Conservation (phyloP, 2,329 filamentous ascomycete genomes). For the Penicillium sp. region DNA sequence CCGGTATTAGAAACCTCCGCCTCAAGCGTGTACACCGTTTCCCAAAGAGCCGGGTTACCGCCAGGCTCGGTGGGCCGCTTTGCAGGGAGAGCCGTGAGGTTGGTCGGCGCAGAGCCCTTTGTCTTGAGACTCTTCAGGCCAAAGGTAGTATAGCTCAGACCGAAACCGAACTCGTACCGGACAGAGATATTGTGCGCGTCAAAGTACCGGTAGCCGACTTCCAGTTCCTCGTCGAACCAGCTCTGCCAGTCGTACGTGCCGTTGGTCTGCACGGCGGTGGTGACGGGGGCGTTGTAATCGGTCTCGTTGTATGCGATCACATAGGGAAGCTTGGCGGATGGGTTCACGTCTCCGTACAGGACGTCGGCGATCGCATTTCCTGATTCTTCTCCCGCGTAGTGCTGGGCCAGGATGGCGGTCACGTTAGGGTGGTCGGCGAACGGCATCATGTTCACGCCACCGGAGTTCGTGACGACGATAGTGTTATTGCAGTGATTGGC, state of each 20-base stretch:
- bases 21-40: conserved; percentile 53
- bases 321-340: conserved; percentile 77
- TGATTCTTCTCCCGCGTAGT: conserved; percentile 80
- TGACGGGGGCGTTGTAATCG: conserved; percentile 58
- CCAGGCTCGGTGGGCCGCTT: conserved; percentile 42
- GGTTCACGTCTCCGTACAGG: conserved; percentile 79
- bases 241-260: conserved; percentile 12
- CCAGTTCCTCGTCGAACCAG: conserved; percentile 56
- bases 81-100: conserved; percentile 10
- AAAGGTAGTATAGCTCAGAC: conserved; percentile 32
- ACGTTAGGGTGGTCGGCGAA: conserved; percentile 67
- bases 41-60: conserved; percentile 62
- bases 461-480: conserved; percentile 67
- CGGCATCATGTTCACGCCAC: conserved; percentile 61
- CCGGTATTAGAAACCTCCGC: conserved; percentile 59
- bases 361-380: conserved; percentile 75
- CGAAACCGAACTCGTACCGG: not conserved
- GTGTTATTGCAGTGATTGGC: conserved; percentile 64
- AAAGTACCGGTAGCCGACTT: conserved; percentile 56
- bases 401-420: conserved; percentile 80
- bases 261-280: conserved; percentile 8
- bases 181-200: conserved; percentile 33
- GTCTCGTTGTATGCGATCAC: conserved; percentile 72
- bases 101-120: not conserved
- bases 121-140: conserved; percentile 17